Conservation (phyloP, 2,329 filamentous ascomycete species). For the Xylariomycetidae sp. region DNA sequence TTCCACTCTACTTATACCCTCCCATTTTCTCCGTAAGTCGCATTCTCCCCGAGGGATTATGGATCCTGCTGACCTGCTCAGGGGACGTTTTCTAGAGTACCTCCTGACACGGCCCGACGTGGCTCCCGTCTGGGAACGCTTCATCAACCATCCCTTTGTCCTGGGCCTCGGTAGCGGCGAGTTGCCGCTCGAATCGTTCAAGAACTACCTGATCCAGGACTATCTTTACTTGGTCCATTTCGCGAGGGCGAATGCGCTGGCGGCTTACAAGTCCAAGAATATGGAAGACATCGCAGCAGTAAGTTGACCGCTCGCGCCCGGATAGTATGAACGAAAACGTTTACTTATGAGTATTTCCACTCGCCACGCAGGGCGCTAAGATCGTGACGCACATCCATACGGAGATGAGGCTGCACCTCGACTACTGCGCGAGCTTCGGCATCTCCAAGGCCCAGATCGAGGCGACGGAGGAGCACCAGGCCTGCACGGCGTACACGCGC, state of each 20-base stretch:
- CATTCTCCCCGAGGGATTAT: neutral
- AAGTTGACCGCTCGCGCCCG: constrained; percentile 24
- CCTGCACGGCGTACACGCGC: constrained; percentile 64
- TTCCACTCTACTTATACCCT: constrained; percentile 67
- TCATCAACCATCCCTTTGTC: constrained; percentile 80
- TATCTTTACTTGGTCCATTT: constrained; percentile 92
- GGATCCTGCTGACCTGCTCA: constrained; percentile 28
- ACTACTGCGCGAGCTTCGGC: constrained; percentile 79
- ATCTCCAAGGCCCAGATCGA: constrained; percentile 71
- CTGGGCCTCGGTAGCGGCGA: constrained; percentile 69
- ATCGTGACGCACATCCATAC: constrained; percentile 73
- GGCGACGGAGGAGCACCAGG: constrained; percentile 65
- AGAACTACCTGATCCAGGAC: constrained; percentile 85
- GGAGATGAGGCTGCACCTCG: constrained; percentile 77
- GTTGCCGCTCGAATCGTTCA: constrained; percentile 73
- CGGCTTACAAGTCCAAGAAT: constrained; percentile 76
- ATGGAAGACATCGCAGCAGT: constrained; percentile 70
- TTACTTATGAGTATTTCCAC: too few species aligned
- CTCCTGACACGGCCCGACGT: constrained; percentile 72
- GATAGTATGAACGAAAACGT: too few species aligned
- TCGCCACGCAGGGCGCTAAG: constrained; percentile 55
- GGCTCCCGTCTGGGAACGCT: constrained; percentile 66
- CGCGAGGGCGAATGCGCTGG: constrained; percentile 77
- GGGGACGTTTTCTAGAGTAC: constrained; percentile 79
- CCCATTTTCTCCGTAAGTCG: constrained; percentile 60